Percentiles rank a stretch among this genome's conserved stretches.
These are phyloP conservation scores for Hypomyces perniciosus DNA, from an alignment of 2,329 filamentous ascomycete species.

Conservation along the genomic window DNA sequence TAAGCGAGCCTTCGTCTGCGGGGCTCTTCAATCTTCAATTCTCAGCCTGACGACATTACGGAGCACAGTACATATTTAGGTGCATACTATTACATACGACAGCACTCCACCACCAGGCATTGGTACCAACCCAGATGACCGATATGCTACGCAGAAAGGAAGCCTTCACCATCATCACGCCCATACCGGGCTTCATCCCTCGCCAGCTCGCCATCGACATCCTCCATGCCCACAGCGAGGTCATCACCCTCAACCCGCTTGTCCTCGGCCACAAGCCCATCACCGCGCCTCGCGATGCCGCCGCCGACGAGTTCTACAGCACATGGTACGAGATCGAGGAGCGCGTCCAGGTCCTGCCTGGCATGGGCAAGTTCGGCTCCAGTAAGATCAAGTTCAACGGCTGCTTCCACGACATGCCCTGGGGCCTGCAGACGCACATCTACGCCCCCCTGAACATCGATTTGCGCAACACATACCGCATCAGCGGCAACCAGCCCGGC, in stretches of 20 bases:
- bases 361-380: slow-evolving; percentile 58
- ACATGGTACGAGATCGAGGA: slow-evolving; percentile 70
- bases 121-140: not conserved
- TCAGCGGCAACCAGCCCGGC: slow-evolving; percentile 63
- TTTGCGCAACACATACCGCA: slow-evolving; percentile 61
- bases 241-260: slow-evolving; percentile 65
- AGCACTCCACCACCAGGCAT: too few relatives aligned
- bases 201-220: slow-evolving; percentile 68
- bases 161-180: slow-evolving; percentile 62
- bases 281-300: slow-evolving; percentile 60
- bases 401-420: slow-evolving; percentile 67
- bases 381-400: slow-evolving; percentile 63
- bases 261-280: slow-evolving; percentile 59
- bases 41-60: too few relatives aligned
- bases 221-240: slow-evolving; percentile 63
- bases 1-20: too few relatives aligned
- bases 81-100: too few relatives aligned
- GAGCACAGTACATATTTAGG: too few relatives aligned
- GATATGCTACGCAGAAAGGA: slow-evolving; percentile 57
- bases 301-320: slow-evolving; percentile 64
- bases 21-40: too few relatives aligned
- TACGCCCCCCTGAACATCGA: slow-evolving; percentile 64
- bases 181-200: slow-evolving; percentile 63
- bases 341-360: slow-evolving; percentile 62
- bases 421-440: slow-evolving; percentile 65